Conservation (phyloP, 2,329 filamentous ascomycete species). For the Penicillium nordicum region DNA sequence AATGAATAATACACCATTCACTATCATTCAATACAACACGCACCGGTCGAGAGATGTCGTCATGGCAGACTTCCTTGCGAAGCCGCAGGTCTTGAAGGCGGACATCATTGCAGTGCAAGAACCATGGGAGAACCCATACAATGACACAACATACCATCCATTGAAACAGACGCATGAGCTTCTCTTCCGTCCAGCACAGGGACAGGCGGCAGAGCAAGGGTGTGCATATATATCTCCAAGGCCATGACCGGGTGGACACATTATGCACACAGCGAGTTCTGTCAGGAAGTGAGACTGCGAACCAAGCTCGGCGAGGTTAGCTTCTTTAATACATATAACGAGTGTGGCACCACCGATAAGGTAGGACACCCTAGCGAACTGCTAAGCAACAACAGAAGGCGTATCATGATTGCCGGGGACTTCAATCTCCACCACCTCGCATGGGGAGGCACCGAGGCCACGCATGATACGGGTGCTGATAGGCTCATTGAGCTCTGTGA, state of each 20-base stretch:
- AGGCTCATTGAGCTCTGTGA: neutral
- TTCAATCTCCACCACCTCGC: neutral
- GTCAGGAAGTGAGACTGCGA: too few relatives aligned
- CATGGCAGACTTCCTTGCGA: neutral
- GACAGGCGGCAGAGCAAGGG: too few relatives aligned
- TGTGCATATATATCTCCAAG: neutral
- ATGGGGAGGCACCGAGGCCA: neutral
- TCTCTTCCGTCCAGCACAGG: too few relatives aligned
- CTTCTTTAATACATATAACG: neutral
- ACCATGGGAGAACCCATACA: neutral
- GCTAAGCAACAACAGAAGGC: too few relatives aligned
- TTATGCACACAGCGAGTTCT: too few relatives aligned
- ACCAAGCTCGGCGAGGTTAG: neutral
- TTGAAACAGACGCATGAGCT: neutral
- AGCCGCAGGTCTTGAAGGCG: accelerated
- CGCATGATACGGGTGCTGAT: neutral
- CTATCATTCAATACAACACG: neutral
- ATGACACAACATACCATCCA: neutral
- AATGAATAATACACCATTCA: neutral
- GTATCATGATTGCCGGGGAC: neutral
- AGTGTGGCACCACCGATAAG: too few relatives aligned
- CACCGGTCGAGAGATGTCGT: neutral
- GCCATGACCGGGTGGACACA: too few relatives aligned
- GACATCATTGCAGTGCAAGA: neutral
- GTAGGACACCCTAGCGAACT: too few relatives aligned